Base-by-base conservation (phyloP, 2,329 filamentous ascomycete genomes). In the Dothistroma septosporum region DNA sequence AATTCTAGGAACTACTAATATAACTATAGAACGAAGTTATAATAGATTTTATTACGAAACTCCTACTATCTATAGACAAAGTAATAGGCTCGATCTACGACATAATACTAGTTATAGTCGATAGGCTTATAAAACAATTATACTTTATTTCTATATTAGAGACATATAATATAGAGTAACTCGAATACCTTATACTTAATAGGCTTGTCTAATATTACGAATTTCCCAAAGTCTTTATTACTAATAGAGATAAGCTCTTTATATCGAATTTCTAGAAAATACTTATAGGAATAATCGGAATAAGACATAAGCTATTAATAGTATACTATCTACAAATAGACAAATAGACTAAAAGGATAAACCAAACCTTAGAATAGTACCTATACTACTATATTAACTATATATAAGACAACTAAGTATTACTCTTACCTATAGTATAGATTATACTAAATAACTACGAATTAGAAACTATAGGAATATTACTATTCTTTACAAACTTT, bases 301-400 rank as follows among this genome's bases (percentile, higher is more conserved):
- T 72, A 56, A 68, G 53, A 47, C 4, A 61, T 32, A 62, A 66
- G 28, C 61, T 70, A 2, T 70, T 60, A 2, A 73, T 66, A 11
- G 61, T 64, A 14, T 72, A 67, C 56, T 62, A 74, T 56, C 59
- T 60, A 3, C 32, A 72, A 57, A 72, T 64, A 2, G 62, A 74
- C 57, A 59, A 68, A 14, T 56, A 70, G 59, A 73, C 62, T 2
- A 65, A 74, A 61, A 59, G 61, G n/a, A 48, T 58, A 2, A 74
- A 74, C 57, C 44, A 68, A 48, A 62, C 60, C 7, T 57, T 72
- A n/a, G 61, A 72, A 54, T 16, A 46, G 8, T 73, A 72, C 53
- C 61, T 74, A 28, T 50, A 56, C 44, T 50, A 57, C 21, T 73
- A 67, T 48, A n/a, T 61, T 22, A 65, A 65, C 50, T 64, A 70